Conservation (phyloP, 345 rosid species). For the Populus tremula region DNA sequence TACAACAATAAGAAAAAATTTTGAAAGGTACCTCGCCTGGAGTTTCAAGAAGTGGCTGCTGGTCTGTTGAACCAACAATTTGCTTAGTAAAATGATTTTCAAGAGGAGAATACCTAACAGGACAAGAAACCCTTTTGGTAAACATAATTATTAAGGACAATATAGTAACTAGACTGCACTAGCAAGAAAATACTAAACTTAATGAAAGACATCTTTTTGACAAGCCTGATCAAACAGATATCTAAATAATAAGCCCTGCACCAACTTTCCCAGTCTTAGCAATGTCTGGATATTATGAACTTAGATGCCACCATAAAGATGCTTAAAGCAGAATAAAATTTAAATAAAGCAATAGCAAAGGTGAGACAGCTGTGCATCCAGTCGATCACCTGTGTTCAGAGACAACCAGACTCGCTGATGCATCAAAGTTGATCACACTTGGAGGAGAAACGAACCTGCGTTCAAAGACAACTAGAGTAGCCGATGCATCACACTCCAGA, state of each 20-base stretch:
- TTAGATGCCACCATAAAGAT: not conserved
- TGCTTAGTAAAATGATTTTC: constrained; percentile 54
- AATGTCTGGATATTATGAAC: not conserved
- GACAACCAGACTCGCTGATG: too few species aligned
- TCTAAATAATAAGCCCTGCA: constrained; percentile 1
- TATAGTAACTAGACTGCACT: constrained; percentile 4
- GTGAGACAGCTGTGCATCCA: not conserved
- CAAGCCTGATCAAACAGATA: not conserved
- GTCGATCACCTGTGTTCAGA: not conserved
- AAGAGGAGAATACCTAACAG: constrained; percentile 52
- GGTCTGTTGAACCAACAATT: constrained; percentile 69
- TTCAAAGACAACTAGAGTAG: constrained; percentile 71
- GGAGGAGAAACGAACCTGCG: constrained; percentile 44
- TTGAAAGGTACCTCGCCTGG: constrained; percentile 67
- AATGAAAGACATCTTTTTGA: not conserved
- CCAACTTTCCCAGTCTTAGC: constrained; percentile 4
- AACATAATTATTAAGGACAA: not conserved
- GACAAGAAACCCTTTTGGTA: not conserved
- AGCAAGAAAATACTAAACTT: not conserved
- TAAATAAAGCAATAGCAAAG: not conserved
- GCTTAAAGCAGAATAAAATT: constrained; percentile 6
- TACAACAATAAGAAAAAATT: not conserved
- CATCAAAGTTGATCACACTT: not conserved
- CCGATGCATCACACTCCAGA: constrained; percentile 48
- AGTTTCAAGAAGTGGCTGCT: constrained; percentile 87